Conservation (phyloP, 257 asterid species). For the Jaltomata sinuosa region DNA sequence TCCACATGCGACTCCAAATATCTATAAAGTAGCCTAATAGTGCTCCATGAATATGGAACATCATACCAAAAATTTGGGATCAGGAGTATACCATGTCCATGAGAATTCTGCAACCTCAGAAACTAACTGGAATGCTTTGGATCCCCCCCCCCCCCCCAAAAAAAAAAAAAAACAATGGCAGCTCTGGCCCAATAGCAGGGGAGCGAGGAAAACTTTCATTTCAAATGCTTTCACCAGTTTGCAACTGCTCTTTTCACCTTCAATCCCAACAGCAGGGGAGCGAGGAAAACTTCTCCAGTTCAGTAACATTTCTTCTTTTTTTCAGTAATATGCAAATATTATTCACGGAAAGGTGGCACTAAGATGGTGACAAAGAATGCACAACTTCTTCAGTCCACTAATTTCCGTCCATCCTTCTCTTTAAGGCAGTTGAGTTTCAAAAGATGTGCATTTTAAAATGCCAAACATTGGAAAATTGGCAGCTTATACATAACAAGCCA, state of each 20-base stretch:
- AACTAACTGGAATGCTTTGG: neutral
- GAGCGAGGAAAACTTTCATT: neutral
- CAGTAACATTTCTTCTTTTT: neutral
- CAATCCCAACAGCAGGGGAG: no score
- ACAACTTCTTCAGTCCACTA: neutral
- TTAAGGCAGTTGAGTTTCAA: neutral
- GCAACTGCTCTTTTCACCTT: neutral
- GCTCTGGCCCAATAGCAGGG: neutral
- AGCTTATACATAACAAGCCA: neutral
- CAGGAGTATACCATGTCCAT: neutral
- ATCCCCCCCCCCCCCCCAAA: neutral
- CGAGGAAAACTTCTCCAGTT: neutral
- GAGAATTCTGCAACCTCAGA: neutral
- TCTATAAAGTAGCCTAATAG: neutral
- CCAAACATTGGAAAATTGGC: neutral
- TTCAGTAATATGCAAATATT: neutral
- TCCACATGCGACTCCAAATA: neutral
- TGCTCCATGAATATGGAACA: neutral
- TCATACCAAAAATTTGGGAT: neutral
- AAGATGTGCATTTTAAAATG: neutral
- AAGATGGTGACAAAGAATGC: neutral
- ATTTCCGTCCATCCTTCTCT: neutral
- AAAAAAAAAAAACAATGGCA: no score
- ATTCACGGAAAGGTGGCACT: neutral
- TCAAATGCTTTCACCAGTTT: neutral